phyloP scores from a whole-genome alignment of 768 basidiomycete species.

The Neoboletus subvelutipes region DNA sequence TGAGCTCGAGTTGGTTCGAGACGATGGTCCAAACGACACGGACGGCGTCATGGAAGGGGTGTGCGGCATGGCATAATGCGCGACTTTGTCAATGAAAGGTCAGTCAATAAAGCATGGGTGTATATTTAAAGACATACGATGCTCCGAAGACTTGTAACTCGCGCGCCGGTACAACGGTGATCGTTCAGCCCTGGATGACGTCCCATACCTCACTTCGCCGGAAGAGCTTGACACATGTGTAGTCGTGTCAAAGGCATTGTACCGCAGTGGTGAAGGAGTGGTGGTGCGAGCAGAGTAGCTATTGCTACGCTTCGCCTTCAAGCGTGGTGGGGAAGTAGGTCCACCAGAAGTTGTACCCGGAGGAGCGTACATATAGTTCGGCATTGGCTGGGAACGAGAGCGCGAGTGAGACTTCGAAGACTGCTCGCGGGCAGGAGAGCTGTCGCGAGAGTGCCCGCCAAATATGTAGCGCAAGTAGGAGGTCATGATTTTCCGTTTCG shows the following conservation, averaged over 20 bases:
- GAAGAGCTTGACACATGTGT: constrained; percentile 21
- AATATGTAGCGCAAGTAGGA: constrained; percentile 52
- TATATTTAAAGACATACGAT: constrained; percentile 38
- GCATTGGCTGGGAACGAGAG: constrained; percentile 40
- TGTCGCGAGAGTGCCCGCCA: constrained; percentile 34
- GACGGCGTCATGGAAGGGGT: constrained; percentile 34
- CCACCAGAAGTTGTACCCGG: constrained; percentile 27
- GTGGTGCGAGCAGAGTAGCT: constrained; percentile 39
- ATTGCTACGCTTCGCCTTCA: constrained; percentile 40
- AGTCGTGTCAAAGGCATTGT: constrained; percentile 35
- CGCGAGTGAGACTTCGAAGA: constrained; percentile 43
- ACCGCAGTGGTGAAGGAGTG: constrained; percentile 42
- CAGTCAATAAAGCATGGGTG: not conserved
- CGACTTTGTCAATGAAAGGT: constrained; percentile 18
- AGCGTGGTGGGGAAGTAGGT: constrained; percentile 38
- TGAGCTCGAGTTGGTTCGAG: constrained; percentile 52
- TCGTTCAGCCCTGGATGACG: constrained; percentile 33
- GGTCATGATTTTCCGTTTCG: constrained; percentile 38
- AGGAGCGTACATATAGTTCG: constrained; percentile 43
- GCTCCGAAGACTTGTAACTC: constrained; percentile 45
- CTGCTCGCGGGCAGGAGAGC: constrained; percentile 24
- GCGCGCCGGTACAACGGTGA: constrained; percentile 40
- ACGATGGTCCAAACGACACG: constrained; percentile 39
- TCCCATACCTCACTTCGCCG: constrained; percentile 35
- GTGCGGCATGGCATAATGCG: constrained; percentile 32